Evolutionary conservation across 176 grass and related monocot species (phyloP).

Genomic region (Carex littledalei): DNA sequence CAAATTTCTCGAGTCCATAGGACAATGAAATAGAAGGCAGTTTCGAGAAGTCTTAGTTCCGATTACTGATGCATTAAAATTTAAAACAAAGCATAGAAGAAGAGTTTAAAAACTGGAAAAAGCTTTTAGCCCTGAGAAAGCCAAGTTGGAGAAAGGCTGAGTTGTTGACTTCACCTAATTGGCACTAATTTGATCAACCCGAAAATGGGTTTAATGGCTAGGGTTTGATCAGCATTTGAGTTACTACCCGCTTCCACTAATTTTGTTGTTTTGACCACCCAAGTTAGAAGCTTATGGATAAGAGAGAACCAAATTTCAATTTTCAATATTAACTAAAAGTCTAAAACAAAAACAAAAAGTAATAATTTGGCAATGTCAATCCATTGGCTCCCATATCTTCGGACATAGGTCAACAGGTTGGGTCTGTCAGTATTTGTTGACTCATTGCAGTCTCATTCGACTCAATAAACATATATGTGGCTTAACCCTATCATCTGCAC

Average conservation of each 20-base stretch:
- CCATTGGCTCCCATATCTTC: not conserved
- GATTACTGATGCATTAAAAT: slow-evolving; percentile 37
- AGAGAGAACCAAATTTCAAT: not conserved
- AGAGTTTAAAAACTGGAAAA: not conserved
- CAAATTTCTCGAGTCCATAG: slow-evolving; percentile 59
- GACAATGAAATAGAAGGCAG: slow-evolving; percentile 64
- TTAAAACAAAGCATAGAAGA: not conserved
- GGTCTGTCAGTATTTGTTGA: not conserved
- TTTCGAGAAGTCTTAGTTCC: slow-evolving; percentile 70
- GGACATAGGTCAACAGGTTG: not conserved
- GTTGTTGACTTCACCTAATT: not conserved
- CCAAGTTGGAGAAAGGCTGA: not conserved
- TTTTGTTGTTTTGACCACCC: not conserved
- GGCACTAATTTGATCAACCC: not conserved
- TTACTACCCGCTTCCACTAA: not conserved
- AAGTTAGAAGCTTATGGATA: not conserved
- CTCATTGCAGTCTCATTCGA: not conserved
- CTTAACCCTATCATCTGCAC: not conserved
- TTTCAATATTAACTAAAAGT: not conserved
- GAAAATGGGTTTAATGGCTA: not conserved
- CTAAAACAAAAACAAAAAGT: not conserved
- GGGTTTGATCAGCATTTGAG: not conserved
- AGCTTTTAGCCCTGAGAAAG: not conserved
- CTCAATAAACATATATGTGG: not conserved
- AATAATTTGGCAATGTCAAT: not conserved